These are phyloP conservation scores for Nasturtium officinale DNA, from an alignment of 345 rosid species.

Conservation along the genomic window DNA sequence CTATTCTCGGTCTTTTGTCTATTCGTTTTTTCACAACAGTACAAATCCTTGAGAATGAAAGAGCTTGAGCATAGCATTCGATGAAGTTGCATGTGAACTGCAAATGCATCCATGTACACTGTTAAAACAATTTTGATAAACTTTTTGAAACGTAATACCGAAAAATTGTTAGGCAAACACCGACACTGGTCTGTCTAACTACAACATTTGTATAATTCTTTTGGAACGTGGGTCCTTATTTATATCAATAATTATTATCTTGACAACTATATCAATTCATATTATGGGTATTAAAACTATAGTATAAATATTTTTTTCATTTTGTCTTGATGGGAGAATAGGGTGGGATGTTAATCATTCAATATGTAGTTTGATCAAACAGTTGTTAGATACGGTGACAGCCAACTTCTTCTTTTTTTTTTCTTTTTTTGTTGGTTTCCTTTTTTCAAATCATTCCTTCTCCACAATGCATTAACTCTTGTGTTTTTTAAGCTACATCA, in stretches of 20 bases:
- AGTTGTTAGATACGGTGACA: constrained; percentile 31
- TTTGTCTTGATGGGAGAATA: constrained; percentile 9
- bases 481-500: neutral
- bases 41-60: neutral
- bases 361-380: constrained; percentile 24
- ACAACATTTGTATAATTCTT: constrained; percentile 8
- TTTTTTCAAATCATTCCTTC: neutral
- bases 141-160: neutral
- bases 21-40: constrained; percentile 1
- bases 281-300: constrained; percentile 19
- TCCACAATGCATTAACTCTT: neutral
- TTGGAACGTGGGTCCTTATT: constrained; percentile 33
- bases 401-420: neutral
- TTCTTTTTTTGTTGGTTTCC: no score
- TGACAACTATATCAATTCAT: constrained; percentile 32
- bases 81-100: neutral
- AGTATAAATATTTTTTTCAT: neutral
- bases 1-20: neutral
- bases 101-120: neutral
- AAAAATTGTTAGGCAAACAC: constrained; percentile 4
- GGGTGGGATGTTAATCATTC: constrained; percentile 32
- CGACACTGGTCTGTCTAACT: constrained; percentile 20
- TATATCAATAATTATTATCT: constrained; percentile 10
- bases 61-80: neutral
- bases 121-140: neutral